Conservation (phyloP, 2,329 filamentous ascomycete genomes). For the Alternaria longipes region DNA sequence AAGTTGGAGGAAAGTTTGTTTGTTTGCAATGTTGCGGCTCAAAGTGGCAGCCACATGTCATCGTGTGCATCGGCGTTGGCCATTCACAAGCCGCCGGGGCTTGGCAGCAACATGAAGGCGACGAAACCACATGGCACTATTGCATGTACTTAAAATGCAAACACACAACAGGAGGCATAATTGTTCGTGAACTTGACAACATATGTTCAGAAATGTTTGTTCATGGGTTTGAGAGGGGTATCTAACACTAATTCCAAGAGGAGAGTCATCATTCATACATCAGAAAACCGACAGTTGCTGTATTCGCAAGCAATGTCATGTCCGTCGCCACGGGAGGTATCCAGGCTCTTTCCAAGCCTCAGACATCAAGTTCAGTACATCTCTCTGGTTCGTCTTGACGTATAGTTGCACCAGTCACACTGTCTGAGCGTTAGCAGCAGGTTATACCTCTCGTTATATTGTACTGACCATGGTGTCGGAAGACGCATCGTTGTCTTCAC, state of each 20-base stretch:
- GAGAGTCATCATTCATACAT: conserved; percentile 20
- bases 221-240: conserved; percentile 27
- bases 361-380: conserved; percentile 38
- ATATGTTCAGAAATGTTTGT: background rate
- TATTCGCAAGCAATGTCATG: background rate
- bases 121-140: background rate
- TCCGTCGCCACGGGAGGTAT: background rate
- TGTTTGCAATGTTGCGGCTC: conserved; percentile 27
- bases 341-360: background rate
- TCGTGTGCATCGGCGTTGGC: conserved; percentile 44
- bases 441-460: too few relatives aligned
- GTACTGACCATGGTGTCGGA: conserved; percentile 64
- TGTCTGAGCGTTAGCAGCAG: conserved; percentile 24
- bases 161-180: background rate
- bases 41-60: conserved; percentile 42
- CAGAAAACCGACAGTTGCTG: background rate
- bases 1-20: conserved; percentile 17
- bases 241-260: conserved; percentile 20
- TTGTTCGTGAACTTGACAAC: background rate
- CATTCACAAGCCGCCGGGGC: conserved; percentile 30
- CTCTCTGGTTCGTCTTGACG: conserved; percentile 45
- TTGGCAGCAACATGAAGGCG: conserved; percentile 13
- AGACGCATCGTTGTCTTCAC: conserved; percentile 83
- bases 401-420: conserved; percentile 54
- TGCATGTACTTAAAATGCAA: background rate